These are phyloP conservation scores for Cryptococcus sp. DNA, from an alignment of 1,284 basidiomycete species.

Conservation along the genomic window DNA sequence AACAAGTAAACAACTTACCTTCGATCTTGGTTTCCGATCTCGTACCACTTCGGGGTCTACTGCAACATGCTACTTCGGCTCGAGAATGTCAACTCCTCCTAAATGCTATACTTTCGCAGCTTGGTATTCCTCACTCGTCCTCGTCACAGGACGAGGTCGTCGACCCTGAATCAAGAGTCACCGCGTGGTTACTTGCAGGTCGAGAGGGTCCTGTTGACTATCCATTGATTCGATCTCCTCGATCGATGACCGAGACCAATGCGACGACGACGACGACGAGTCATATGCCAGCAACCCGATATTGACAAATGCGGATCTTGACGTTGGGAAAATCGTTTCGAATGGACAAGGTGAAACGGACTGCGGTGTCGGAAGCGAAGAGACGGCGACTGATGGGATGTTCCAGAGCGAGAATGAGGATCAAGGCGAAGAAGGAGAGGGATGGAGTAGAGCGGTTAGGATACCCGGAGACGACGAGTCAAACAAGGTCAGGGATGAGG, in stretches of 20 bases:
- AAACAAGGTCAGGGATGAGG: too few species aligned
- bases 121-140: slow-evolving; percentile 49
- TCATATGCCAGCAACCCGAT: too few species aligned
- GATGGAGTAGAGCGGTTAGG: too few species aligned
- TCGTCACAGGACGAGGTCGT: neutral
- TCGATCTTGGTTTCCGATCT: slow-evolving; percentile 46
- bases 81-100: slow-evolving; percentile 79
- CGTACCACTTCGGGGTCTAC: slow-evolving; percentile 62
- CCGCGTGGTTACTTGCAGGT: slow-evolving; percentile 38
- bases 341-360: too few species aligned
- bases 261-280: neutral
- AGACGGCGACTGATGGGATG: too few species aligned
- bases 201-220: slow-evolving; percentile 26
- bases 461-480: too few species aligned
- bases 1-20: neutral
- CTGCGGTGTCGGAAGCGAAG: too few species aligned
- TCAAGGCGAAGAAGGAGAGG: neutral
- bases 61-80: slow-evolving; percentile 66
- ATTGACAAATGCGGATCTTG: too few species aligned
- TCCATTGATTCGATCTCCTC: neutral
- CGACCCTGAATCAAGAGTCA: slow-evolving; percentile 26
- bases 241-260: neutral
- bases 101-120: slow-evolving; percentile 69
- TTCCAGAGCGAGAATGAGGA: too few species aligned
- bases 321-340: too few species aligned